Conservation (phyloP, 2,329 filamentous ascomycete species). For the Plectosphaerella sp. region DNA sequence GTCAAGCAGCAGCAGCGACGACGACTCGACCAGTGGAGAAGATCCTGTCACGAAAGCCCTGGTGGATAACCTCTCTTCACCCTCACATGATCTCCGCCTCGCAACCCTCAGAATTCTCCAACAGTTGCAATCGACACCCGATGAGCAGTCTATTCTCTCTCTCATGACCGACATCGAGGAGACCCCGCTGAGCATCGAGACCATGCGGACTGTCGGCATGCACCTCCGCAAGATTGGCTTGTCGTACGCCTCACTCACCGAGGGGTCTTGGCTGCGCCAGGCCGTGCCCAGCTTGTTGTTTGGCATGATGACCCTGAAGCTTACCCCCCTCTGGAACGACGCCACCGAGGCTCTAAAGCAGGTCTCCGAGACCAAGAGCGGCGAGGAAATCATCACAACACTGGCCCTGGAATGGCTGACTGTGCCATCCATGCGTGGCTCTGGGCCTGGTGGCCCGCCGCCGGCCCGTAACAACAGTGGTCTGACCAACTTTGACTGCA, state of each 20-base stretch:
- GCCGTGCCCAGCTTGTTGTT: constrained; percentile 82
- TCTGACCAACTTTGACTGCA: constrained; percentile 79
- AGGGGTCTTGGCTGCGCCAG: constrained; percentile 61
- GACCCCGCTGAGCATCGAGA: constrained; percentile 71
- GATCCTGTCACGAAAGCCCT: constrained; percentile 61
- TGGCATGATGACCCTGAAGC: constrained; percentile 79
- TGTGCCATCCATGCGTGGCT: constrained; percentile 50
- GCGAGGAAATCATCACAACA: constrained; percentile 68
- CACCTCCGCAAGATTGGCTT: constrained; percentile 73
- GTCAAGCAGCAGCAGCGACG: constrained; percentile 35
- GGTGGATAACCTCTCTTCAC: constrained; percentile 68
- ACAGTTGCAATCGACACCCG: constrained; percentile 47
- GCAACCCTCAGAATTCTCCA: constrained; percentile 69
- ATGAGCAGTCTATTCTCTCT: constrained; percentile 46
- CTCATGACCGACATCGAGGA: constrained; percentile 78
- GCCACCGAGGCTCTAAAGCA: constrained; percentile 70
- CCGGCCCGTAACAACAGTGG: constrained; percentile 26
- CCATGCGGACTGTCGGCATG: constrained; percentile 74
- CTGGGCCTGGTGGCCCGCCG: constrained; percentile 30
- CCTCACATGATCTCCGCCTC: constrained; percentile 70
- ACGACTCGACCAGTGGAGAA: constrained; percentile 39
- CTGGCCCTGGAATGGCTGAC: constrained; percentile 77
- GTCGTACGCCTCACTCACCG: constrained; percentile 54
- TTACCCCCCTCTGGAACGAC: constrained; percentile 86
- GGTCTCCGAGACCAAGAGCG: constrained; percentile 64